phyloP scores from a whole-genome alignment of 2,329 filamentous ascomycete species.

The Apiospora saccharicola region DNA sequence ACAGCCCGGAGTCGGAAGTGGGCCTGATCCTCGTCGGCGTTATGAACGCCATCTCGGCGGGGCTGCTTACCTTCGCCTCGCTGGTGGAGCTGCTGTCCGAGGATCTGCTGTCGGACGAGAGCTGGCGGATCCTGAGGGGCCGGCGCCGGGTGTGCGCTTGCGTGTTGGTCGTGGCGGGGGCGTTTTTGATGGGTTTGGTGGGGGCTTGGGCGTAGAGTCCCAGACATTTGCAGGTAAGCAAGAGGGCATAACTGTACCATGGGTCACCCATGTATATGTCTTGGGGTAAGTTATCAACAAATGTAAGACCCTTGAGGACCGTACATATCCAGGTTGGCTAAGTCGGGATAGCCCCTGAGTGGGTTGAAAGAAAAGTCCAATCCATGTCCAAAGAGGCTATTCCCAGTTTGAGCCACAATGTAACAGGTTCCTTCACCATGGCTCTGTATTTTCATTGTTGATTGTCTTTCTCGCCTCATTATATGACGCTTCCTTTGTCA shows the following conservation, averaged over 20 bases:
- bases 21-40: constrained; percentile 75
- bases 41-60: constrained; percentile 77
- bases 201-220: constrained; percentile 67
- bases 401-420: neutral
- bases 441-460: neutral
- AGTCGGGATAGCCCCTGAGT: neutral
- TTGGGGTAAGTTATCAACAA: too few species aligned
- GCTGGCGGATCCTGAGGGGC: constrained; percentile 63
- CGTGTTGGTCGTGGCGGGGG: constrained; percentile 63
- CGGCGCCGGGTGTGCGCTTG: constrained; percentile 62
- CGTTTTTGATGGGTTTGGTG: constrained; percentile 69
- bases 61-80: constrained; percentile 75
- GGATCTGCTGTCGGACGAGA: constrained; percentile 72
- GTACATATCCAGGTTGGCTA: too few species aligned
- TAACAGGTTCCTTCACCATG: neutral
- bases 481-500: neutral
- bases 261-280: too few species aligned
- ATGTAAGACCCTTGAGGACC: too few species aligned
- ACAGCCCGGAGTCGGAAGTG: constrained; percentile 70
- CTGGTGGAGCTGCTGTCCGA: constrained; percentile 76
- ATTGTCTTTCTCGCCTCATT: neutral
- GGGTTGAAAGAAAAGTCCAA: neutral
- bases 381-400: neutral
- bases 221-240: too few species aligned
- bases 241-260: too few species aligned